phyloP scores from a whole-genome alignment of 2,329 filamentous ascomycete genomes.

The Chalaropsis thielavioides region DNA sequence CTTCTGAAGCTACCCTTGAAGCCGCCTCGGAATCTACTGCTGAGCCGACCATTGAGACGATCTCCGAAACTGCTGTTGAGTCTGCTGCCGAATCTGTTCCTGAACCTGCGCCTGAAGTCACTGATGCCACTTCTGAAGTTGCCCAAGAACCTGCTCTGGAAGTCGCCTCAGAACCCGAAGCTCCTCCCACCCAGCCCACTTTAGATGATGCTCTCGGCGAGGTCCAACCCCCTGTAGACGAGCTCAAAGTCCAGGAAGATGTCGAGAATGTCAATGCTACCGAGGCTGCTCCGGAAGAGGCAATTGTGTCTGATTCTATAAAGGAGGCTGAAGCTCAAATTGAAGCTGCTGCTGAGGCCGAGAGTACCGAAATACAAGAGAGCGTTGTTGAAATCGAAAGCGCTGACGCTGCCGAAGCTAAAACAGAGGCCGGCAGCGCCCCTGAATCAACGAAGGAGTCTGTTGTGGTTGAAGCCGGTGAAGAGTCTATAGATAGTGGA shows the following conservation, averaged over 20 bases:
- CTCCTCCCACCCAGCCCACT: not conserved
- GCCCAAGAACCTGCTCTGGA: not conserved
- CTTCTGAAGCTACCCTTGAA: not conserved
- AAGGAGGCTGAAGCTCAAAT: not conserved
- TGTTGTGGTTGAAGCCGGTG: not conserved
- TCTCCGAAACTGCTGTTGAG: not conserved
- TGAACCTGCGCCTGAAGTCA: slow-evolving; percentile 5
- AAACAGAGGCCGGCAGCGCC: not conserved
- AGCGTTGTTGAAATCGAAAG: not conserved
- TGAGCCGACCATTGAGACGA: not conserved
- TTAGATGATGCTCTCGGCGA: not conserved
- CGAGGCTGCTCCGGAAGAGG: too few species aligned
- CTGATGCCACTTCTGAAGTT: not conserved
- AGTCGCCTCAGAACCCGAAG: not conserved
- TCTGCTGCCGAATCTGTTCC: not conserved
- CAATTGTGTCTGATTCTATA: not conserved
- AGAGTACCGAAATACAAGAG: not conserved
- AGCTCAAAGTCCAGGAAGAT: not conserved
- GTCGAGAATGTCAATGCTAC: too few species aligned
- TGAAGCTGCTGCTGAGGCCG: slow-evolving; percentile 1
- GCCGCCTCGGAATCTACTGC: not conserved
- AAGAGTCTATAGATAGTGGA: not conserved
- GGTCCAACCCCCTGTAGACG: not conserved
- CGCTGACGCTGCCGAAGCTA: not conserved
- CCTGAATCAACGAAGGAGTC: slow-evolving; percentile 3